Evolutionary conservation across 768 basidiomycete species (phyloP), one percentile per base, ranked within the genome.

Genomic region (Boletus edulis): DNA sequence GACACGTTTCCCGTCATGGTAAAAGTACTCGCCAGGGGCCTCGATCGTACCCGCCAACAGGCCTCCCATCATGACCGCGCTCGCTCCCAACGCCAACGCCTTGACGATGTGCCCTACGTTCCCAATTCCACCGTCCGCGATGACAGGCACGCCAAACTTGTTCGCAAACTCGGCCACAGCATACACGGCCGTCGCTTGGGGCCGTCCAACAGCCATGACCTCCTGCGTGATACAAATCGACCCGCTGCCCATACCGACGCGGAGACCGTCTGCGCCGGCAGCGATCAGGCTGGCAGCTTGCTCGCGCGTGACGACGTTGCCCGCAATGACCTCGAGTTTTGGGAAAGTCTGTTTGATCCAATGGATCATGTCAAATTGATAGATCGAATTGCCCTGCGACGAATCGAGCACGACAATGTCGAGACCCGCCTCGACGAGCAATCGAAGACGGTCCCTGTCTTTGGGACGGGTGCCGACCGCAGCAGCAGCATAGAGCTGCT

Each of bases 221-320:
- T 98, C 97, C 73, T 99, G 97, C 7, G 97, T 99, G 75, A 99
- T 99, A 71, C 97, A 99, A 67, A 99, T 99, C 6, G 93, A 96
- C 10, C 97, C 97, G 9, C 89, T 91, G 37, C 97, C 97, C 97
- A 99, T 99, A 40, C 97, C 97, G 37, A 99, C 81, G 22, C 94
- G 88, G 12, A 98, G 81, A n/a, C 81, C 96, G 63, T 99, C 97
- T 4, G 95, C 97, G 41, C 97, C 97, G 3, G 94, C 95, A 10
- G 81, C 86, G 62, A 99, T 98, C 56, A 99, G 84, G 22, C 78
- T 84, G 15, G 97, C 97, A 1, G 97, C 96, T 69, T 98, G 97
- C 67, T 97, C 95, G 54, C 97, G 87, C 5, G 95, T 98, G 59
- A 99, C 96, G 56, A 99, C 95, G 70, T 99, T 98, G 39, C 97